Base-by-base conservation (phyloP, 768 basidiomycete genomes). In the Lyophyllum atratum region DNA sequence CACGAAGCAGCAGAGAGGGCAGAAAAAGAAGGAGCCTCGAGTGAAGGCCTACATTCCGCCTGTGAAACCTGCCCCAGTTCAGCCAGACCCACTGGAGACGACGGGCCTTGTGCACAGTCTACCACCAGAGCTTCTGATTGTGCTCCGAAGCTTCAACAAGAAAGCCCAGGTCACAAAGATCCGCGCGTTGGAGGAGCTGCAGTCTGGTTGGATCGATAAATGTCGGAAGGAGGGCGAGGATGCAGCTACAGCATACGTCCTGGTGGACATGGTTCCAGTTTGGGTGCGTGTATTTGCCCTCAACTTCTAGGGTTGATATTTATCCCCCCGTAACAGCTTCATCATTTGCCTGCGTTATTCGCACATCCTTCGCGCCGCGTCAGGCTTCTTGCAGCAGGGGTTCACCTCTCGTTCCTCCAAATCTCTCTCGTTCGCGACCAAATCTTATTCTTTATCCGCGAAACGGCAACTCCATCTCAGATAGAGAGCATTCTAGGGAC, bases 21-120 rank as follows among this genome's bases (percentile, higher is more conserved):
- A 82, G 64, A 81, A 84, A 33, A 86, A 84, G 34, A 86, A 86
- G 67, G 89, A 92, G 62, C 90, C 91, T 11, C 82, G 86, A 54
- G 83, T 87, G 66, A 98, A 97, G 76, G 81, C 85, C 49, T 98
- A 92, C 73, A 89, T 94, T 52, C 89, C 90, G 7, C 96, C 95
- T 0, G 82, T 85, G 2, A 95, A 92, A 66, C 91, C 90, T 24
- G 77, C 81, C 0, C 85, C 90, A 8, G 75, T 83, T 1, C 82
- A 84, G 49, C 90, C 84, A 21, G 94, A 98, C 77, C 95, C 95
- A 1, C 77, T 98, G 37, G 94, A 97, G 65, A 85, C 87, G 1
- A 84, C 86, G 3, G 94, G 93, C 0, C 79, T 96, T 4, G 88
- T 85, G 2, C 84, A 85, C 64, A 74, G 75, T 12, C 71, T 97